These are phyloP conservation scores for Exophiala aquamarina DNA, from an alignment of 2,329 filamentous ascomycete genomes.

Conservation along the genomic window DNA sequence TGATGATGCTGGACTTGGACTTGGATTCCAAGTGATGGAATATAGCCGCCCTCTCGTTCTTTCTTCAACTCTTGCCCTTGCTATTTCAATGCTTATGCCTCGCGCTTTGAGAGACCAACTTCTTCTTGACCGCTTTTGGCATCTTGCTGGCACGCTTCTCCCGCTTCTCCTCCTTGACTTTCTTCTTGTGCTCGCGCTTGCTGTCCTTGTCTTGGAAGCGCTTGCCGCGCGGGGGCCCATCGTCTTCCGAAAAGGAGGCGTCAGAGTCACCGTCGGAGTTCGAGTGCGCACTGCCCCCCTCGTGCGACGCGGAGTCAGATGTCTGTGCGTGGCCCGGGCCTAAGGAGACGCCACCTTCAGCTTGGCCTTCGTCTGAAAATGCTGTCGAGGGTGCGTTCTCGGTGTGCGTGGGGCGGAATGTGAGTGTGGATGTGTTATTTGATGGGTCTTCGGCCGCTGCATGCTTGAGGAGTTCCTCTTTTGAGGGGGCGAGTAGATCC, in stretches of 20 bases:
- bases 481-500: constrained; percentile 66
- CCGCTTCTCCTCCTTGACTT: constrained; percentile 91
- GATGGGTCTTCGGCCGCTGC: too few species aligned
- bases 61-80: too few species aligned
- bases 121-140: constrained; percentile 94
- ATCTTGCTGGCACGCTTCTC: constrained; percentile 95
- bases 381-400: too few species aligned
- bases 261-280: too few species aligned
- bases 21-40: too few species aligned
- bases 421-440: too few species aligned
- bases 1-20: too few species aligned
- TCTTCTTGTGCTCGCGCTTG: constrained; percentile 84
- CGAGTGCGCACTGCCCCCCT: constrained; percentile 21
- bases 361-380: too few species aligned
- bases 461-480: constrained; percentile 9
- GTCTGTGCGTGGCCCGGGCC: constrained; percentile 10
- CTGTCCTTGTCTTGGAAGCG: constrained; percentile 88
- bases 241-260: constrained; percentile 47
- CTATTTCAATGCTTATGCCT: constrained; percentile 53
- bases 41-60: too few species aligned
- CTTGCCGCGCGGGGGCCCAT: constrained; percentile 71
- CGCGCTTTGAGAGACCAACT: constrained; percentile 64
- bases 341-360: too few species aligned
- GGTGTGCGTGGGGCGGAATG: not conserved
- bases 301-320: constrained; percentile 38